Evolutionary conservation across 441 rosid species (phyloP).

Genomic region (Euphorbia schlechtendalii): DNA sequence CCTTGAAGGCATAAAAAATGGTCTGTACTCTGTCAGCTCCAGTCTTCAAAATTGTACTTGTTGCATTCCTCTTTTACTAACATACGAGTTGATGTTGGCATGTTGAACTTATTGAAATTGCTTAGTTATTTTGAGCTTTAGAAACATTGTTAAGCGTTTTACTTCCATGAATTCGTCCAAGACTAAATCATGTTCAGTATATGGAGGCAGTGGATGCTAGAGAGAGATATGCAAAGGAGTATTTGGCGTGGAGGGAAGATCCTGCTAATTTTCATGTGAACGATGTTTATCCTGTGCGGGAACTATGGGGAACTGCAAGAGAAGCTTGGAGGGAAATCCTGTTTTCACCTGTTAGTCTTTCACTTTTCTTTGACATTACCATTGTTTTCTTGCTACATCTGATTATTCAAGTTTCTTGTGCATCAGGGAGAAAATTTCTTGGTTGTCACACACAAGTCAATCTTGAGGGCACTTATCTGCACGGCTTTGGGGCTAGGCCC

Average conservation of each 20-base stretch:
- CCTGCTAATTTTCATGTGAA: constrained; percentile 51
- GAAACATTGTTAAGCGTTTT: neutral
- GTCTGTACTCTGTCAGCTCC: constrained; percentile 33
- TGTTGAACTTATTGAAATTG: neutral
- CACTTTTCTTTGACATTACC: neutral
- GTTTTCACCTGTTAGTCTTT: constrained; percentile 37
- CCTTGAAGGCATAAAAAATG: constrained; percentile 73
- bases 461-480: constrained; percentile 55
- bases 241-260: constrained; percentile 51
- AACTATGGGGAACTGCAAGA: constrained; percentile 50
- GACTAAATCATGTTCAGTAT: constrained; percentile 46
- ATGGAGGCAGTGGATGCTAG: constrained; percentile 68
- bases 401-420: constrained; percentile 13
- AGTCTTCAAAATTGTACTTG: too few species aligned
- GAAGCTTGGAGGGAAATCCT: constrained; percentile 65
- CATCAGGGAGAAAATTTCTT: constrained; percentile 45
- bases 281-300: constrained; percentile 49
- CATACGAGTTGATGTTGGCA: constrained; percentile 9
- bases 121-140: constrained; percentile 7
- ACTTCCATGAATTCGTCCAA: constrained; percentile 13
- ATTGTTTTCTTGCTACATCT: constrained; percentile 6
- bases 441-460: constrained; percentile 59
- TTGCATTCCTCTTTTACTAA: too few species aligned
- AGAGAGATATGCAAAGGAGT: constrained; percentile 48
- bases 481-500: constrained; percentile 54